A percentile compares a stretch with the other conserved stretches of the same genome.
Evolutionary conservation across 2,329 filamentous ascomycete species (phyloP).

Genomic region (Fusarium camptoceras): DNA sequence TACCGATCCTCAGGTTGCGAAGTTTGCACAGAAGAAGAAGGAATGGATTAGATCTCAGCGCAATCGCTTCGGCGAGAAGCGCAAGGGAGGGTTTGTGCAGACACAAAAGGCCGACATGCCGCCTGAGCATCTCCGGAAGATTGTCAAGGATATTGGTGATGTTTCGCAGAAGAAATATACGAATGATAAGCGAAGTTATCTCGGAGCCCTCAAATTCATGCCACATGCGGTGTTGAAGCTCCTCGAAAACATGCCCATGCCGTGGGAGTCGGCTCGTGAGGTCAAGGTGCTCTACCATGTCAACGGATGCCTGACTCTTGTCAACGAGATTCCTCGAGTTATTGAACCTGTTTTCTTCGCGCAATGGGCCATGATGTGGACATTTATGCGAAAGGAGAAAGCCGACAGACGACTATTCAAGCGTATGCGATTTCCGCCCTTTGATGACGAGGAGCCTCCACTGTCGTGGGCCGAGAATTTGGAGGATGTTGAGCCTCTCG

Average conservation of each 20-base stretch:
- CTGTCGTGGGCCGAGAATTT: slow-evolving; percentile 99
- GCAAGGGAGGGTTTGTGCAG: slow-evolving; percentile 95
- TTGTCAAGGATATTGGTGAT: slow-evolving; percentile 98
- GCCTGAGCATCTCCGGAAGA: slow-evolving; percentile 97
- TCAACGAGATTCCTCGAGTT: slow-evolving; percentile 95
- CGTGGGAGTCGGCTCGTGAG: slow-evolving; percentile 95
- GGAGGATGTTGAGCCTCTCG: slow-evolving; percentile 95
- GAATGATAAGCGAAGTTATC: slow-evolving; percentile 96
- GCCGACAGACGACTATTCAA: slow-evolving; percentile 96
- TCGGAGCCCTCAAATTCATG: slow-evolving; percentile 99
- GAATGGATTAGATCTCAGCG: slow-evolving; percentile 95
- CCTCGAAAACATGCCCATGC: slow-evolving; percentile 99
- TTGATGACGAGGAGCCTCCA: slow-evolving; percentile 97
- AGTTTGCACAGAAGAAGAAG: slow-evolving; percentile 98
- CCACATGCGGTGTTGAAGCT: slow-evolving; percentile 97
- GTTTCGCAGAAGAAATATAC: slow-evolving; percentile 99
- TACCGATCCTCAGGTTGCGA: slow-evolving; percentile 85
- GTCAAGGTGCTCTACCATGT: slow-evolving; percentile 99
- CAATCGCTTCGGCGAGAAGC: slow-evolving; percentile 95
- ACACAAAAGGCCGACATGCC: slow-evolving; percentile 99
- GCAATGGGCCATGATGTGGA: slow-evolving; percentile 99
- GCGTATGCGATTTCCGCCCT: slow-evolving; percentile 97
- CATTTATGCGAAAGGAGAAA: slow-evolving; percentile 97
- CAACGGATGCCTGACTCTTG: slow-evolving; percentile 94
- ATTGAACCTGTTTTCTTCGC: slow-evolving; percentile 98